A percentile compares a stretch with the other conserved stretches of the same genome.
These are phyloP conservation scores for Trichosporon sp. DNA, from an alignment of 1,284 basidiomycete genomes.

Conservation along the genomic window DNA sequence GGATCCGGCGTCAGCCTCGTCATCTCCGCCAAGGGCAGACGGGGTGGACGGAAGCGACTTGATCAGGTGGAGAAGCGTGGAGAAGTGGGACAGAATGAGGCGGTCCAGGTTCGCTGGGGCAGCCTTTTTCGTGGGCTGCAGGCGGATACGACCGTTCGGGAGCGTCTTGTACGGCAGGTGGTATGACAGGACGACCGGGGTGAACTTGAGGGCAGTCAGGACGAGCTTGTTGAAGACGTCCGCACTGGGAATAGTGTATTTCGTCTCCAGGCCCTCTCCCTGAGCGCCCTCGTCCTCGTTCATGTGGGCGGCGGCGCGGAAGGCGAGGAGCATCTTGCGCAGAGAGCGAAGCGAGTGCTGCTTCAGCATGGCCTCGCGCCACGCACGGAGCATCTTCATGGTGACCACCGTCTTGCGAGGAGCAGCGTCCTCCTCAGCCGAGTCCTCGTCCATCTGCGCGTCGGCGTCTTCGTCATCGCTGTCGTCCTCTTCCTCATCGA, in stretches of 20 bases:
- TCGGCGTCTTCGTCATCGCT: slow-evolving; percentile 48
- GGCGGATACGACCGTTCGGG: slow-evolving; percentile 66
- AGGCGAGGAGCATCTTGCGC: slow-evolving; percentile 77
- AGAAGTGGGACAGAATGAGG: slow-evolving; percentile 80
- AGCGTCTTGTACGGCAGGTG: slow-evolving; percentile 83
- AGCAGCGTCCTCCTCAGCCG: slow-evolving; percentile 51
- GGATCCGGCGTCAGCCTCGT: slow-evolving; percentile 38
- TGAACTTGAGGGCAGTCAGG: slow-evolving; percentile 79
- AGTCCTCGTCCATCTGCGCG: slow-evolving; percentile 43
- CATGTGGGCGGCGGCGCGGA: slow-evolving; percentile 80
- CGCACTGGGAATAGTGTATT: slow-evolving; percentile 75
- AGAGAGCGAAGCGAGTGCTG: slow-evolving; percentile 80
- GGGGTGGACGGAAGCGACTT: slow-evolving; percentile 62
- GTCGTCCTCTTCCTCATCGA: slow-evolving; percentile 46
- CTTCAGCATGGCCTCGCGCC: slow-evolving; percentile 90
- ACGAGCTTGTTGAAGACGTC: slow-evolving; percentile 94
- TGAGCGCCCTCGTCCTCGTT: slow-evolving; percentile 70
- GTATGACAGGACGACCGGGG: slow-evolving; percentile 79
- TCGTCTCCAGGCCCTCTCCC: slow-evolving; percentile 49
- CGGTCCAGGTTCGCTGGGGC: slow-evolving; percentile 76
- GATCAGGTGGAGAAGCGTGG: slow-evolving; percentile 73
- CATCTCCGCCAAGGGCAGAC: slow-evolving; percentile 34
- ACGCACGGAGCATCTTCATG: slow-evolving; percentile 65
- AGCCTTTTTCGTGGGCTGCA: slow-evolving; percentile 43
- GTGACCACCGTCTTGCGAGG: slow-evolving; percentile 56